phyloP scores from a whole-genome alignment of 345 rosid species.

The Acer saccharum region DNA sequence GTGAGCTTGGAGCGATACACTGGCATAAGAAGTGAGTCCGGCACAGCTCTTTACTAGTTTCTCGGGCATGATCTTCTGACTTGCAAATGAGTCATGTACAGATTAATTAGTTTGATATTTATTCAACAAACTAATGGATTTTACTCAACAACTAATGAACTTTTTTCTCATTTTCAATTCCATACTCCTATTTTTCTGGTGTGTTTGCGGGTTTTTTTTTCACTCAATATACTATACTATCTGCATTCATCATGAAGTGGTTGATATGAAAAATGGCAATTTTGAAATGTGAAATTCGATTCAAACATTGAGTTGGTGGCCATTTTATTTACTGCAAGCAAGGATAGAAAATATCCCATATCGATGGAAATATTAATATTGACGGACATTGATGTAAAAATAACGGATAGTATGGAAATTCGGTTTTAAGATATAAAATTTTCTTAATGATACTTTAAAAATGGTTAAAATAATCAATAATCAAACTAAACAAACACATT shows the following conservation, averaged over 20 bases:
- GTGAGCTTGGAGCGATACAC: constrained; percentile 1
- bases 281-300: neutral
- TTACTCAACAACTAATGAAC: no score
- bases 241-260: neutral
- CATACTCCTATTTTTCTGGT: neutral
- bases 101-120: constrained; percentile 1
- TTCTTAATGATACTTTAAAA: no score
- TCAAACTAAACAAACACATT: no score
- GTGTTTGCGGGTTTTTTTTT: neutral
- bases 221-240: no score
- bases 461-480: no score
- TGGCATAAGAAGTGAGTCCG: neutral
- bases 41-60: constrained; percentile 17
- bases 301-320: neutral
- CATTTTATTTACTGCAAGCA: no score
- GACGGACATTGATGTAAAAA: no score
- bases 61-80: constrained; percentile 21
- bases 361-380: no score
- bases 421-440: no score
- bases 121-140: neutral
- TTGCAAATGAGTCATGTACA: constrained; percentile 26
- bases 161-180: neutral
- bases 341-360: no score
- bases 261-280: neutral
- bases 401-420: no score